Base-by-base conservation (phyloP, 129 eudicot genomes). In the Logfia minima region DNA sequence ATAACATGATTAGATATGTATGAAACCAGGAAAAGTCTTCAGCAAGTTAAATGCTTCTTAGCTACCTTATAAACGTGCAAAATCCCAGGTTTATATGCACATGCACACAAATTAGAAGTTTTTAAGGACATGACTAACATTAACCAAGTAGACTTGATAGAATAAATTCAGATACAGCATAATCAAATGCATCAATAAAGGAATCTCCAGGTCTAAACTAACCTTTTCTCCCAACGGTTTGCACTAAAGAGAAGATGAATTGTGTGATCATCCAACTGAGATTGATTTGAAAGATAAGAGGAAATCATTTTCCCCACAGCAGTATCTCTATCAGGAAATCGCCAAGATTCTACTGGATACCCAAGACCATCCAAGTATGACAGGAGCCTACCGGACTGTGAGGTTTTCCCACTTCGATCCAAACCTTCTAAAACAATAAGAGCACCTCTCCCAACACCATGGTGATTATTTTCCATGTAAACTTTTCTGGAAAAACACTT, bases 181-280 rank as follows among this genome's bases (percentile, higher is more conserved):
- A 21, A 68, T 68, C 45, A 5, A 32, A 55, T 31, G 32, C 14
- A n/a, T 11, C 23, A 28, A 52, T 7, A 16, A 52, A 55, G 53
- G 51, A 28, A 53, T 28, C 28, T 55, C 28, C 11, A 73, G 55
- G 63, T 60, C 65, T 62, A 72, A 79, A 71, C 78, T 34, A 74
- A 92, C 98, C 94, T 90, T 83, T 90, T 92, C 85, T 92, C 98
- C 98, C 98, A 92, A 22, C 96, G 96, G 78, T 92, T 92, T 70
- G 94, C 94, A 85, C 96, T 92, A 75, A 92, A 92, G 53, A 92
- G 88, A 4, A 92, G 85, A 80, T 92, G 96, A 39, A 92, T 85
- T 22, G 96, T 85, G 71, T 28, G 96, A 59, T 93, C 98, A 87
- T 90, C 98, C 80, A 93, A 43, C 43, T 93, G 90, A 39, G 98